Percentiles rank a stretch among this genome's conserved stretches.
phyloP scores from a whole-genome alignment of 2,329 filamentous ascomycete genomes.

The Aspergillus sp. region DNA sequence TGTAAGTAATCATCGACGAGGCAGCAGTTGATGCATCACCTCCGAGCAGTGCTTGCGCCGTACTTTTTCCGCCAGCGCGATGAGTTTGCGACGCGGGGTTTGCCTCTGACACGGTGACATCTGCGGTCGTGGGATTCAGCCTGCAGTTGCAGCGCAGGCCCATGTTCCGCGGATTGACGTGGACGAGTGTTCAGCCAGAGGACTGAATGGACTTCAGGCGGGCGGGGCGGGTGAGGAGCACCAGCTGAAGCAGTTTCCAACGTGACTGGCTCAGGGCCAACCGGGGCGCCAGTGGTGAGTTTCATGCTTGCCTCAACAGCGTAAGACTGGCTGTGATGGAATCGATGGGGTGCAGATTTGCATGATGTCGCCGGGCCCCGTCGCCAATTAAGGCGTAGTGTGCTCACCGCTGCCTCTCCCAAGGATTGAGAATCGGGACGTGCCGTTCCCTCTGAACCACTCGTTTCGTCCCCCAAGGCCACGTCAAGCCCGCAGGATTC shows the following conservation, averaged over 20 bases:
- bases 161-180: constrained; percentile 24
- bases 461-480: constrained; percentile 17
- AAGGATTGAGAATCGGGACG: constrained; percentile 13
- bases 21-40: constrained; percentile 5
- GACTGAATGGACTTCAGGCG: constrained; percentile 11
- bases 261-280: constrained; percentile 16
- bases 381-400: constrained; percentile 9
- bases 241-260: not conserved
- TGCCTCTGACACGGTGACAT: constrained; percentile 10
- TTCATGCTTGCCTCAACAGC: not conserved
- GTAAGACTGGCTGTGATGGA: constrained; percentile 4
- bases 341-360: constrained; percentile 2
- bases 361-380: constrained; percentile 6
- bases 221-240: constrained; percentile 11
- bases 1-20: not conserved
- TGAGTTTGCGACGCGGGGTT: constrained; percentile 7
- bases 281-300: constrained; percentile 8
- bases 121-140: constrained; percentile 5
- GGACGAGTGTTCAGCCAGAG: constrained; percentile 18
- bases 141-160: constrained; percentile 6
- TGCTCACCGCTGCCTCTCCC: constrained; percentile 23
- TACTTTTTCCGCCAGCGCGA: constrained; percentile 3
- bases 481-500: constrained; percentile 20
- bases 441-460: constrained; percentile 13
- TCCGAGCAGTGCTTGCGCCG: not conserved